Conservation (phyloP, 192 early-diverging fungal genomes). For the Coemansia sp. region DNA sequence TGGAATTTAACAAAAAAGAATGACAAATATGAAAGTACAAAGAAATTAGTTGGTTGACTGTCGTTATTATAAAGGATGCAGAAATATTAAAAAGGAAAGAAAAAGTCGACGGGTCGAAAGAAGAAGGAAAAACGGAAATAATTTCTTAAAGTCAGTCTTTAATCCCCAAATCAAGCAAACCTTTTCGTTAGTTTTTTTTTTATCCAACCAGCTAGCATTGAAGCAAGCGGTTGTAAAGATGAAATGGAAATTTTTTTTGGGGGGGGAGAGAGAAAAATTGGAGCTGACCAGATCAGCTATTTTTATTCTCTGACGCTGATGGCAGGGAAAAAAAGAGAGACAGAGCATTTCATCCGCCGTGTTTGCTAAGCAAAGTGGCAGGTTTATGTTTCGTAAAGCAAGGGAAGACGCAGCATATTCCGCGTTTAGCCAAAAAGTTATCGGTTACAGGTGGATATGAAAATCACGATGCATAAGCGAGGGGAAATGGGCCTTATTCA, state of each 20-base stretch:
- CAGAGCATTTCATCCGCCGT: neutral
- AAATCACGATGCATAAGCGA: neutral
- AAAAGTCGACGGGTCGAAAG: neutral
- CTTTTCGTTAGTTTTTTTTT: neutral
- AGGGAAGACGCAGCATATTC: neutral
- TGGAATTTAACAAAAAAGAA: neutral
- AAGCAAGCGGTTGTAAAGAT: neutral
- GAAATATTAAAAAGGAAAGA: neutral
- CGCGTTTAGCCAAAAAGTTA: neutral
- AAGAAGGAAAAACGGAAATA: neutral
- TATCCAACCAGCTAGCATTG: constrained; percentile 3
- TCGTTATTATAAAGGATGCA: neutral
- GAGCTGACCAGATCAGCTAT: constrained; percentile 1
- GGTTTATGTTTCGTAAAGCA: neutral
- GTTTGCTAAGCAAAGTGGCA: neutral
- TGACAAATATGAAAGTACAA: constrained; percentile 1
- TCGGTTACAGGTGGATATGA: neutral
- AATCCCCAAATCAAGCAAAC: constrained; percentile 1
- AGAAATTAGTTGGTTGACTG: neutral
- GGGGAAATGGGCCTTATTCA: neutral
- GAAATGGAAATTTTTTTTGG: neutral
- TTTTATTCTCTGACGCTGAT: neutral
- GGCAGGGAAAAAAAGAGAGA: neutral
- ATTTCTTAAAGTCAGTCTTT: neutral
- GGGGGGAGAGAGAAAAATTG: neutral